These are phyloP conservation scores for Rhodamnia argentea DNA, from an alignment of 345 rosid genomes.

Conservation along the genomic window DNA sequence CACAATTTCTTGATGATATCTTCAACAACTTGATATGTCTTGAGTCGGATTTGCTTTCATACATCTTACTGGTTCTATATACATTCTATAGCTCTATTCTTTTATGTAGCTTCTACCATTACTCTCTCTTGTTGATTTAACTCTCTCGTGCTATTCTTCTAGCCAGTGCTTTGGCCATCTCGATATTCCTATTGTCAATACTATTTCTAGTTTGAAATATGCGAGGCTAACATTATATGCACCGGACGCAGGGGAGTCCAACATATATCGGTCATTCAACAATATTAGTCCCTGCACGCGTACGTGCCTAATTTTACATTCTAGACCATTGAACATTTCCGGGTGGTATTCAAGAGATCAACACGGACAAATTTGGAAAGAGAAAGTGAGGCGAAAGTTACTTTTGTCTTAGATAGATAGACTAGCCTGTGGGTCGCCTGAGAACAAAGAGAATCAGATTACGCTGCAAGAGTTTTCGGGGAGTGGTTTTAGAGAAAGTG, in stretches of 20 bases:
- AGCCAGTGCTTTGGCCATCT: not conserved
- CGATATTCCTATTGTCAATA: not conserved
- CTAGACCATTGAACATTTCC: not conserved
- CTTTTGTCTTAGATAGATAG: not conserved
- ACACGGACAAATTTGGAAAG: not conserved
- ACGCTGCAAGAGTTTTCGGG: not conserved
- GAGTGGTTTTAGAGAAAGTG: not conserved
- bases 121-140: not conserved
- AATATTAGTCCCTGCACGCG: not conserved
- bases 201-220: not conserved
- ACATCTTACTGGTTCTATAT: not conserved
- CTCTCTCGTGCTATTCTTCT: not conserved
- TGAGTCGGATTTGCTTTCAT: not conserved
- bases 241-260: not conserved
- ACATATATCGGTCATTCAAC: not conserved
- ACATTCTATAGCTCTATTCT: not conserved
- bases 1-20: not conserved
- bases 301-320: not conserved
- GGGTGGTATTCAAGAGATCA: not conserved
- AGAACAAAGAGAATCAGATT: not conserved
- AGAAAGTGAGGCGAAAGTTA: not conserved
- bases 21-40: not conserved
- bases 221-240: not conserved
- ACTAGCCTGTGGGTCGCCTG: not conserved
- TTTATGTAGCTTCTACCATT: not conserved